Conservation (phyloP, 2,329 filamentous ascomycete genomes). For the Aspergillus tubingensis region DNA sequence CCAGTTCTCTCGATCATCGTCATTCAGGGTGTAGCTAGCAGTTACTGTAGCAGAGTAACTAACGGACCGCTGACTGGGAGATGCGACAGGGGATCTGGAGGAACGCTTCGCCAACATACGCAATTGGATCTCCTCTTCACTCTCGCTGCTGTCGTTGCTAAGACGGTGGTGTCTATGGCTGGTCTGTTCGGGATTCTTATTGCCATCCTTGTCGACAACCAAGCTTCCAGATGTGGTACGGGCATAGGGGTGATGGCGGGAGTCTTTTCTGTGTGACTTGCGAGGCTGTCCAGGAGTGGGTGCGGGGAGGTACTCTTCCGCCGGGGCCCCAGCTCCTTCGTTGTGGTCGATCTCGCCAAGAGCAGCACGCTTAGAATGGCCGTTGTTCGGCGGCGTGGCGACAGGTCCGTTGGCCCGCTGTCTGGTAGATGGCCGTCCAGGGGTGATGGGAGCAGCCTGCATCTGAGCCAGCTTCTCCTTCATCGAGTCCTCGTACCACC, state of each 20-base stretch:
- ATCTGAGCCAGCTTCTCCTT: slow-evolving; percentile 78
- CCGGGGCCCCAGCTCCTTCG: slow-evolving; percentile 49
- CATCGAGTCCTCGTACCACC: slow-evolving; percentile 81
- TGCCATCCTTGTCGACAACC: slow-evolving; percentile 35
- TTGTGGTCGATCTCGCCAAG: slow-evolving; percentile 95
- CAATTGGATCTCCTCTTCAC: slow-evolving; percentile 80
- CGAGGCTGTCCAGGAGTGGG: slow-evolving; percentile 94
- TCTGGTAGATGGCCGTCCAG: slow-evolving; percentile 56
- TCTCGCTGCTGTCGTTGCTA: slow-evolving; percentile 63
- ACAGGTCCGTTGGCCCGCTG: slow-evolving; percentile 67
- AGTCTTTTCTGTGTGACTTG: slow-evolving; percentile 78
- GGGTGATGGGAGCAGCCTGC: slow-evolving; percentile 60
- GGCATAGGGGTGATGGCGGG: slow-evolving; percentile 71
- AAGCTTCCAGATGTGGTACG: slow-evolving; percentile 55
- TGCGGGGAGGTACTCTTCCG: slow-evolving; percentile 86
- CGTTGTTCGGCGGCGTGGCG: slow-evolving; percentile 81
- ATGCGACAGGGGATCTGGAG: slow-evolving; percentile 65
- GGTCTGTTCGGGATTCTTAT: slow-evolving; percentile 41
- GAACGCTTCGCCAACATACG: slow-evolving; percentile 69
- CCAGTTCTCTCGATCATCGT: slow-evolving; percentile 73
- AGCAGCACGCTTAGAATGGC: slow-evolving; percentile 73
- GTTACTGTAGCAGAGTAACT: slow-evolving; percentile 76
- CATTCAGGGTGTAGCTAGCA: slow-evolving; percentile 64
- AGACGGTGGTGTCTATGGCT: slow-evolving; percentile 57
- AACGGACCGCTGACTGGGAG: slow-evolving; percentile 66